These are phyloP conservation scores for Geotrichum restrictum DNA, from an alignment of 1,139 yeast genomes.

Conservation along the genomic window DNA sequence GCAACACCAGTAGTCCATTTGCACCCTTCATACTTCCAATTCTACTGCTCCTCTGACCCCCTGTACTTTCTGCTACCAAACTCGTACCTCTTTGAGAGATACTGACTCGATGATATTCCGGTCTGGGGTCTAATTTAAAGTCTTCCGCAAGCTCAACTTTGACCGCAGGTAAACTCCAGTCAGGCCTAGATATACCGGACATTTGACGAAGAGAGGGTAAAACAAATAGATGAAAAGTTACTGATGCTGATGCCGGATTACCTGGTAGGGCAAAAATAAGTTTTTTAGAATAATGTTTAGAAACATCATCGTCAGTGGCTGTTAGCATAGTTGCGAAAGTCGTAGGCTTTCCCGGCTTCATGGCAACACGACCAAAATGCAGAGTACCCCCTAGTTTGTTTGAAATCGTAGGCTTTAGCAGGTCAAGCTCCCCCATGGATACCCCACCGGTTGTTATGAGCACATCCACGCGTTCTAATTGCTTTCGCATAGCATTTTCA, in stretches of 20 bases:
- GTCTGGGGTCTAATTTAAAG: constrained; percentile 45
- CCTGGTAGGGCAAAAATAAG: constrained; percentile 50
- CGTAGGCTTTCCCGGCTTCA: constrained; percentile 56
- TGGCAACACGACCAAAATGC: constrained; percentile 51
- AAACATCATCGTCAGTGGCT: constrained; percentile 11
- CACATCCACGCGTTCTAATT: constrained; percentile 40
- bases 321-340: constrained; percentile 46
- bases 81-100: constrained; percentile 29
- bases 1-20: constrained; percentile 45
- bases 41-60: constrained; percentile 48
- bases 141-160: constrained; percentile 36
- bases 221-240: constrained; percentile 47
- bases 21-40: constrained; percentile 47
- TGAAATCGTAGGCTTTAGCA: constrained; percentile 46
- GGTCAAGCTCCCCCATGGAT: constrained; percentile 53
- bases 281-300: constrained; percentile 13
- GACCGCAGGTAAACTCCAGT: constrained; percentile 30
- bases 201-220: constrained; percentile 43
- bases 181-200: constrained; percentile 33
- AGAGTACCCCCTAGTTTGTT: constrained; percentile 41
- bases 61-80: constrained; percentile 43
- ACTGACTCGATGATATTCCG: constrained; percentile 48
- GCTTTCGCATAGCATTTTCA: constrained; percentile 29
- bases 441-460: constrained; percentile 53
- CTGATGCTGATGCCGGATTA: constrained; percentile 51